Evolutionary conservation across 805 yeast genomes (phyloP).

Genomic region (Myxozyma geophila): DNA sequence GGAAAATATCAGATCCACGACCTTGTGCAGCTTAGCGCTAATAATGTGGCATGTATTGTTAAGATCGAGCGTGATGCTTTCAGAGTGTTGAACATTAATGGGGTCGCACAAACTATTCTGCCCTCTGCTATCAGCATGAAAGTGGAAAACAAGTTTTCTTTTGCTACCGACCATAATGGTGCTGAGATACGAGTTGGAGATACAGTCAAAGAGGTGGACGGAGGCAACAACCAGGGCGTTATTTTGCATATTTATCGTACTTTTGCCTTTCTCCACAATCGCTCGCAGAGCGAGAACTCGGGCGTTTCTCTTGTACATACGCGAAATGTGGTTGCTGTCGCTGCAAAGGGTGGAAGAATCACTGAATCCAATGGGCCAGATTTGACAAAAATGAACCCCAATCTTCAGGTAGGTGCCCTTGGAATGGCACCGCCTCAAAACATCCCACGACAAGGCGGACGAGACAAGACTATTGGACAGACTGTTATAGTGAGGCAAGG

Average conservation of each 20-base stretch:
- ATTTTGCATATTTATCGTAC: slow-evolving; percentile 86
- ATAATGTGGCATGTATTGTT: slow-evolving; percentile 84
- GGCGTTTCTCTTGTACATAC: slow-evolving; percentile 88
- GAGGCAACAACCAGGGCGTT: slow-evolving; percentile 86
- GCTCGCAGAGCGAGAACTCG: slow-evolving; percentile 77
- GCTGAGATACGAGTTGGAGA: slow-evolving; percentile 87
- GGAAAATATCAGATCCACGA: slow-evolving; percentile 87
- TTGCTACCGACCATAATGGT: slow-evolving; percentile 86
- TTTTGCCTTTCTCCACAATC: slow-evolving; percentile 76
- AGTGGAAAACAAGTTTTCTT: slow-evolving; percentile 68
- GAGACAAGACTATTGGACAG: slow-evolving; percentile 80
- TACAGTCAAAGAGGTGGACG: slow-evolving; percentile 80
- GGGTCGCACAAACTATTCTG: slow-evolving; percentile 68
- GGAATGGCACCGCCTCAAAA: slow-evolving; percentile 55
- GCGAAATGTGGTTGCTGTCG: slow-evolving; percentile 75
- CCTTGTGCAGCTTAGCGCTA: slow-evolving; percentile 83
- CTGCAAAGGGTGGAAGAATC: slow-evolving; percentile 76
- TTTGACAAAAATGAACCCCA: slow-evolving; percentile 86
- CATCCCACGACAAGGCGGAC: slow-evolving; percentile 65
- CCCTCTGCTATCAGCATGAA: slow-evolving; percentile 85
- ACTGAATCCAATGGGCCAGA: slow-evolving; percentile 44
- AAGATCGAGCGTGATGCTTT: slow-evolving; percentile 88
- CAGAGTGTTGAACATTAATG: slow-evolving; percentile 79
- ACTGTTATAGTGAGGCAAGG: slow-evolving; percentile 85
- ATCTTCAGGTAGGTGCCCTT: slow-evolving; percentile 51